Evolutionary conservation across 208 protist genomes (phyloP).

Genomic region (Herpetomonas tarakana): DNA sequence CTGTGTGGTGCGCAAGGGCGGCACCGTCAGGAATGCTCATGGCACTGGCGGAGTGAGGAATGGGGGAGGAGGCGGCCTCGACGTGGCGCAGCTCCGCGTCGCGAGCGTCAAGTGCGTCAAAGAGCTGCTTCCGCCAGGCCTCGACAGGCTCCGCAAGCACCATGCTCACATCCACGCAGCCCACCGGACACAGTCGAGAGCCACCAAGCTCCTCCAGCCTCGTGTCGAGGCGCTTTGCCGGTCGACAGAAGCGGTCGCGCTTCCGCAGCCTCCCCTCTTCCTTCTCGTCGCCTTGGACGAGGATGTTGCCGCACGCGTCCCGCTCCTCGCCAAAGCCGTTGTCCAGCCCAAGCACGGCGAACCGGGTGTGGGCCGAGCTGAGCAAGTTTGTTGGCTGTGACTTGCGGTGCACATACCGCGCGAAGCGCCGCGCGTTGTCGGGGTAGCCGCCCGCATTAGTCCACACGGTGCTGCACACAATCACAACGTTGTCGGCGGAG

Average conservation of each 20-base stretch:
- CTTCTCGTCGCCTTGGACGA: background rate
- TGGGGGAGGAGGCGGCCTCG: too few species aligned
- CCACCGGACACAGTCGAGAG: constrained; percentile 19
- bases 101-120: constrained; percentile 22
- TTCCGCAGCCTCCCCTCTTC: background rate
- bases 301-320: constrained; percentile 14
- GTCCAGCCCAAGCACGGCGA: constrained; percentile 54
- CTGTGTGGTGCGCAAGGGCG: too few species aligned
- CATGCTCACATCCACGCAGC: constrained; percentile 10
- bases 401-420: constrained; percentile 31
- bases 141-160: constrained; percentile 25
- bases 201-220: constrained; percentile 20
- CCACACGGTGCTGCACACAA: constrained; percentile 60
- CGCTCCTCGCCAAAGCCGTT: constrained; percentile 22
- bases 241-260: background rate
- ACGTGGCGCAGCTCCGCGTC: too few species aligned
- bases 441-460: constrained; percentile 40
- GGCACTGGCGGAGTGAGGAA: too few species aligned
- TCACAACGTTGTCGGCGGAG: constrained; percentile 28
- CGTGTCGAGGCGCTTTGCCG: background rate
- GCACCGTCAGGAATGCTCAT: too few species aligned
- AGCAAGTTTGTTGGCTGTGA: constrained; percentile 29
- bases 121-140: constrained; percentile 30
- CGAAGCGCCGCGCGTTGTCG: constrained; percentile 47
- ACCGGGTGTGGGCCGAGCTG: constrained; percentile 15